These are phyloP conservation scores for Fusarium pseudocircinatum DNA, from an alignment of 2,329 filamentous ascomycete genomes.

Conservation along the genomic window DNA sequence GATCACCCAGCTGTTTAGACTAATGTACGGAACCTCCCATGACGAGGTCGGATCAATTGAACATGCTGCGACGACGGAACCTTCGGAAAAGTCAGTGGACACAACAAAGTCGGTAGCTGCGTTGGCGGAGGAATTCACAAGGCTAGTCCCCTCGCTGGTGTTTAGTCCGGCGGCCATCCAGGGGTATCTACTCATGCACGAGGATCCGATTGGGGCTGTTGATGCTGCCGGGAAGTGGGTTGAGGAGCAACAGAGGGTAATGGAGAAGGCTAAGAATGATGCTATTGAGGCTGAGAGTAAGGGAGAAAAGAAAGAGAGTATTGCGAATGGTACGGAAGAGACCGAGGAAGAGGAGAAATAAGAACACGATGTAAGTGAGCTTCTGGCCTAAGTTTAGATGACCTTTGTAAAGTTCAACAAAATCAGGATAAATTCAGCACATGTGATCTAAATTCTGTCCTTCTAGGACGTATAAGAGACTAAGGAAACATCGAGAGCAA, in stretches of 20 bases:
- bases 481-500: no score
- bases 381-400: neutral
- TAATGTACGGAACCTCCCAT: slow-evolving; percentile 9
- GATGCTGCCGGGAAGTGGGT: slow-evolving; percentile 9
- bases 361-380: rapidly evolving
- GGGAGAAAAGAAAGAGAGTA: neutral
- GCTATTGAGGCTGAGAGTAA: neutral
- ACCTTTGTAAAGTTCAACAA: rapidly evolving
- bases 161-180: slow-evolving; percentile 34
- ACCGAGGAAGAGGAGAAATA: neutral
- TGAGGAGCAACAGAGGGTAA: neutral
- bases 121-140: slow-evolving; percentile 13
- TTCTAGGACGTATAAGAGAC: neutral
- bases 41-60: neutral
- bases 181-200: slow-evolving; percentile 26
- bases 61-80: neutral
- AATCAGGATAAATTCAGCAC: neutral
- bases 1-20: neutral
- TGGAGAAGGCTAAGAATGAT: neutral
- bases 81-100: neutral
- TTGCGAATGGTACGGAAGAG: neutral
- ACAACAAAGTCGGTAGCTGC: neutral
- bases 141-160: slow-evolving; percentile 7
- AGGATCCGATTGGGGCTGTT: slow-evolving; percentile 16
- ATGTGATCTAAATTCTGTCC: no score